These are phyloP conservation scores for Cystoisospora suis DNA, from an alignment of 169 alveolate genomes.

Conservation along the genomic window DNA sequence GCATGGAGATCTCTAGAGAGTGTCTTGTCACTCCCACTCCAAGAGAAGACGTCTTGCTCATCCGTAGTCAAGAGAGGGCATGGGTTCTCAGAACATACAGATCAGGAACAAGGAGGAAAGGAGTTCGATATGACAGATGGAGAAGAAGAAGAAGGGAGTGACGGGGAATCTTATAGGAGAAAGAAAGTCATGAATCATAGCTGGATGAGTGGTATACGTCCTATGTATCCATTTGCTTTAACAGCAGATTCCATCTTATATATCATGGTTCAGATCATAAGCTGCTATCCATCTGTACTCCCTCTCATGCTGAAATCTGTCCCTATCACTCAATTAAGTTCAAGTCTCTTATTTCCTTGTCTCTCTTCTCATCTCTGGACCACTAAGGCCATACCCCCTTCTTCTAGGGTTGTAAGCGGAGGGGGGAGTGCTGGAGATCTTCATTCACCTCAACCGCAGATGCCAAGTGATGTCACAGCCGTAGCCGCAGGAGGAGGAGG, in stretches of 20 bases:
- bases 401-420: too few relatives aligned
- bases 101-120: too few relatives aligned
- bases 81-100: too few relatives aligned
- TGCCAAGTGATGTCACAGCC: background rate
- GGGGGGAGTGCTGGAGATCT: background rate
- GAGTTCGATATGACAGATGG: background rate
- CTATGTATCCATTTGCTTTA: slow-evolving; percentile 38
- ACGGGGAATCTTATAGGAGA: background rate
- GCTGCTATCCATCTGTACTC: slow-evolving; percentile 26
- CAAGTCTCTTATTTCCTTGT: too few relatives aligned
- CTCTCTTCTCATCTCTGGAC: too few relatives aligned
- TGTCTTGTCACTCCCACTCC: background rate
- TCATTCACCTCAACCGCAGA: background rate
- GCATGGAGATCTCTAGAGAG: slow-evolving; percentile 2
- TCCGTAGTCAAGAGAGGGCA: too few relatives aligned
- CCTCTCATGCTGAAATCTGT: background rate
- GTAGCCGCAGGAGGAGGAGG: slow-evolving; percentile 34
- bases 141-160: background rate
- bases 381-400: too few relatives aligned
- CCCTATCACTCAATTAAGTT: too few relatives aligned
- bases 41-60: too few relatives aligned
- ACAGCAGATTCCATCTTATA: slow-evolving; percentile 58
- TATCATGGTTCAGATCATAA: slow-evolving; percentile 34
- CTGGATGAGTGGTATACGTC: slow-evolving; percentile 11
- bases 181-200: background rate